Conservation (phyloP, 129 eudicot genomes). For the Artemisia argyi region DNA sequence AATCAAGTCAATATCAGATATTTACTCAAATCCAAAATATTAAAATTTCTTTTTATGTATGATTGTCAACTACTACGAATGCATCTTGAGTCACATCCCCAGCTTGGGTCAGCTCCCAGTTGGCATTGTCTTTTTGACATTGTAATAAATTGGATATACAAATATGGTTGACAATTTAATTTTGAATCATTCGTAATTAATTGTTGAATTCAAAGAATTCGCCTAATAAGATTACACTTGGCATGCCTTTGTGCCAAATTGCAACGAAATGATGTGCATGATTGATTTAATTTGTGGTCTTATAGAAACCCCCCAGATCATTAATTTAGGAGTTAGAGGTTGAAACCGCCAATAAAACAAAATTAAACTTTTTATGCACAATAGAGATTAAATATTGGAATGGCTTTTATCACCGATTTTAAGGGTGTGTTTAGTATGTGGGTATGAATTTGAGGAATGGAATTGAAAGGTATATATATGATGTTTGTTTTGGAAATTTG, state of each 20-base stretch:
- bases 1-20: no score
- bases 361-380: conserved; percentile 8
- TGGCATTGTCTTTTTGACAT: conserved; percentile 25
- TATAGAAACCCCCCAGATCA: conserved; percentile 9
- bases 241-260: neutral
- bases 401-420: no score
- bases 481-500: no score
- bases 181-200: conserved; percentile 2
- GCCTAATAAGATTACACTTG: conserved; percentile 27
- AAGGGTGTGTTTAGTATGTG: no score
- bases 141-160: conserved; percentile 23
- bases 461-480: no score
- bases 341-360: conserved; percentile 23
- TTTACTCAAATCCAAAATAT: neutral
- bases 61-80: conserved; percentile 23
- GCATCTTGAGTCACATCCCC: conserved; percentile 14
- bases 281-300: conserved; percentile 24
- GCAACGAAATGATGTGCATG: conserved; percentile 10
- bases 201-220: conserved; percentile 14
- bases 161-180: conserved; percentile 30
- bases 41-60: conserved; percentile 1
- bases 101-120: conserved; percentile 28
- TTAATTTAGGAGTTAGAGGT: conserved; percentile 34
- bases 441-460: no score
- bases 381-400: no score